Percentiles rank a stretch among this genome's conserved stretches.
Evolutionary conservation across 495 filamentous ascomycete genomes (phyloP).

Genomic region (Acidiella bohemica): DNA sequence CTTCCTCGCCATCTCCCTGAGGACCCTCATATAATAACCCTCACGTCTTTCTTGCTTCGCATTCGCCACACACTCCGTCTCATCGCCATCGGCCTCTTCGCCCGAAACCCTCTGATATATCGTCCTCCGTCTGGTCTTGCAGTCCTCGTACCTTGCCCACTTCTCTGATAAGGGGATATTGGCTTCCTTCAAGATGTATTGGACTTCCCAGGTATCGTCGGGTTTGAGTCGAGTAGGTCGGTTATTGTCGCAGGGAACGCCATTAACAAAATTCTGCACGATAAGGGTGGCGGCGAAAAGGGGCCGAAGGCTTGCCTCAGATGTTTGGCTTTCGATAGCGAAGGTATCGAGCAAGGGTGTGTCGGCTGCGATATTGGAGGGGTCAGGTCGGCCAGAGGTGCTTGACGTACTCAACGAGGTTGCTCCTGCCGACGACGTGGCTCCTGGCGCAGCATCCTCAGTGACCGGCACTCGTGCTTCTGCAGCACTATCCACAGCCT

Average conservation of each 20-base stretch:
- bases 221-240: constrained; percentile 42
- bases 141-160: constrained; percentile 36
- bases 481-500: not conserved
- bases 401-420: too few relatives aligned
- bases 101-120: constrained; percentile 21
- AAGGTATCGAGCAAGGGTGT: constrained; percentile 13
- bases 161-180: constrained; percentile 18
- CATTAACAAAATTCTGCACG: constrained; percentile 62
- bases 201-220: constrained; percentile 54
- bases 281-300: constrained; percentile 56
- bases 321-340: constrained; percentile 6
- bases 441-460: not conserved
- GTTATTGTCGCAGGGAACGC: constrained; percentile 33
- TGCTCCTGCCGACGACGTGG: too few relatives aligned
- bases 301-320: constrained; percentile 8
- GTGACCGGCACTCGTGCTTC: not conserved
- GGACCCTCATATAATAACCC: constrained; percentile 16
- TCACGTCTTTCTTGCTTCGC: constrained; percentile 28
- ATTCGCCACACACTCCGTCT: constrained; percentile 29
- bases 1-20: constrained; percentile 27
- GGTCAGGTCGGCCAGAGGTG: too few relatives aligned
- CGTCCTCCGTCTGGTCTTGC: constrained; percentile 39
- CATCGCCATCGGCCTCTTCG: constrained; percentile 12
- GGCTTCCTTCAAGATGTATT: constrained; percentile 60
- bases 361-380: constrained; percentile 16